Percentiles rank a stretch among this genome's conserved stretches.
phyloP scores from a whole-genome alignment of 208 protist genomes.

The Leishmania amazonensis region DNA sequence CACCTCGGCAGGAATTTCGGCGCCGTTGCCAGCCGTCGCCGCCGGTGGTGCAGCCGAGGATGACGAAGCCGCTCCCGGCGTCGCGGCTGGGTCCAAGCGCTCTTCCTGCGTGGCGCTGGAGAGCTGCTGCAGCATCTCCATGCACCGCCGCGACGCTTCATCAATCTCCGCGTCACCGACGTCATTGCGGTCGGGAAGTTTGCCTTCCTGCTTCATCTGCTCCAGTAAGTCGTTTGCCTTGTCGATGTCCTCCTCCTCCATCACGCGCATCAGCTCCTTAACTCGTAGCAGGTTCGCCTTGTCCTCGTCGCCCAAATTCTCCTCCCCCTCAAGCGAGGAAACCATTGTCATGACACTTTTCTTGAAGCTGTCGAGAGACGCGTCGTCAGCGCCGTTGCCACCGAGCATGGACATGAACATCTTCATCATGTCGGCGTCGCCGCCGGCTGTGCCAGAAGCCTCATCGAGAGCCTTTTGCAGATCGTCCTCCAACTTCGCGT shows the following conservation, averaged over 20 bases:
- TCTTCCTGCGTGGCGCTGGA: slow-evolving; percentile 9
- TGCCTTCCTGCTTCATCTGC: slow-evolving; percentile 39
- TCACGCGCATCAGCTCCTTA: slow-evolving; percentile 51
- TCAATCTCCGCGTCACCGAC: slow-evolving; percentile 34
- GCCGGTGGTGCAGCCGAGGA: slow-evolving; percentile 12
- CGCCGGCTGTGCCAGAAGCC: slow-evolving; percentile 8
- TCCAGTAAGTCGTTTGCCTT: slow-evolving; percentile 43
- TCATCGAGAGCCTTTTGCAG: slow-evolving; percentile 48
- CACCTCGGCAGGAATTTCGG: not conserved
- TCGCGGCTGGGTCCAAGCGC: not conserved
- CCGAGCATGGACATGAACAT: slow-evolving; percentile 44
- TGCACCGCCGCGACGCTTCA: slow-evolving; percentile 34
- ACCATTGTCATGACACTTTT: slow-evolving; percentile 51
- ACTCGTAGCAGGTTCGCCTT: slow-evolving; percentile 44
- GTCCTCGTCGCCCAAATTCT: slow-evolving; percentile 40
- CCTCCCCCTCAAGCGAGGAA: slow-evolving; percentile 39
- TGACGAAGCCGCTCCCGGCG: not conserved
- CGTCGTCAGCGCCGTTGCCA: slow-evolving; percentile 18
- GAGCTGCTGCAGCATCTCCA: slow-evolving; percentile 41
- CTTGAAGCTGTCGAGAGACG: slow-evolving; percentile 51
- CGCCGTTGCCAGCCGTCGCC: not conserved
- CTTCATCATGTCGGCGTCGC: slow-evolving; percentile 40
- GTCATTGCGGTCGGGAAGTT: slow-evolving; percentile 13
- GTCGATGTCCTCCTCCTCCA: slow-evolving; percentile 52
- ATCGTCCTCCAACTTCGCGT: slow-evolving; percentile 58